Conservation (phyloP, 179 eudicot genomes). For the Monotropa hypopitys region DNA sequence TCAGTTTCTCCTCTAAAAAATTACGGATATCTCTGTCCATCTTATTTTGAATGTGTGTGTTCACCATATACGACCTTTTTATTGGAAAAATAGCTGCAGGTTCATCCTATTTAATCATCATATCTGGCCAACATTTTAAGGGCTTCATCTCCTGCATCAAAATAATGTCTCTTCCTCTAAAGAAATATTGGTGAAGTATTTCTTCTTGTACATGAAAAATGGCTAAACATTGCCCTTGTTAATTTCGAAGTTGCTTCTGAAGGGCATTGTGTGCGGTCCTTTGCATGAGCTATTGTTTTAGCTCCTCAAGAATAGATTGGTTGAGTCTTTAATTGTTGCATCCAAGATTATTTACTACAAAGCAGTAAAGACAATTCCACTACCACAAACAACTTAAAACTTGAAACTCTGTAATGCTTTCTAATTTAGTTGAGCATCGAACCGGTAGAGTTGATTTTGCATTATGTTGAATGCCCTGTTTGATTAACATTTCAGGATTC, state of each 20-base stretch:
- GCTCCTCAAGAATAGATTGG: not conserved
- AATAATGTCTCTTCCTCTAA: not conserved
- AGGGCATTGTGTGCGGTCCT: not conserved
- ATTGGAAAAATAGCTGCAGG: not conserved
- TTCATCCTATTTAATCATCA: not conserved
- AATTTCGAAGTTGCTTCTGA: not conserved
- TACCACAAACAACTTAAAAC: not conserved
- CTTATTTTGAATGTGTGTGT: not conserved
- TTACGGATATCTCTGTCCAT: too few relatives aligned
- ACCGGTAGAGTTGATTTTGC: not conserved
- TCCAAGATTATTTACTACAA: not conserved
- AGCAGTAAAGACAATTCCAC: not conserved
- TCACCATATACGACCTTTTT: not conserved
- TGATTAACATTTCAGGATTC: constrained; percentile 43
- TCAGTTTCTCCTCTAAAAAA: too few relatives aligned
- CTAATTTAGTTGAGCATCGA: not conserved
- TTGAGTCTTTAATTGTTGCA: not conserved
- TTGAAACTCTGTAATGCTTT: not conserved
- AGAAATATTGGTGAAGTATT: not conserved
- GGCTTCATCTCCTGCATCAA: not conserved
- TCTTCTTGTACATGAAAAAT: not conserved
- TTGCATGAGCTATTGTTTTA: not conserved
- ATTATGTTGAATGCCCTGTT: not conserved
- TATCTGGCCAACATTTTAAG: not conserved
- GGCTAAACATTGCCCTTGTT: not conserved